Conservation (phyloP, 306 rosid species). For the Delonix regia region DNA sequence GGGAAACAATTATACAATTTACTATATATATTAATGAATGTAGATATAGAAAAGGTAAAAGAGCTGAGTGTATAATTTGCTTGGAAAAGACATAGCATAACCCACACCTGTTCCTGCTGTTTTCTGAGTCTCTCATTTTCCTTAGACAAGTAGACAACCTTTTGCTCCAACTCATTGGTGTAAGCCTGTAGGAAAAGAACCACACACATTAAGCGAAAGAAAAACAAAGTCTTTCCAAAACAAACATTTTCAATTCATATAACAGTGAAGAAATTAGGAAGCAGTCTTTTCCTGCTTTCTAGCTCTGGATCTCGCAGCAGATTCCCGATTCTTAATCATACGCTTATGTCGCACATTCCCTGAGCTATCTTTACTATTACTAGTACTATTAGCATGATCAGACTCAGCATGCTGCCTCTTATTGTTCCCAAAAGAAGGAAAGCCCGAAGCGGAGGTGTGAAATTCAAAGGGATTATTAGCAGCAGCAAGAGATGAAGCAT, state of each 20-base stretch:
- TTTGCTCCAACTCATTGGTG: slow-evolving; percentile 71
- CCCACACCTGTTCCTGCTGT: slow-evolving; percentile 63
- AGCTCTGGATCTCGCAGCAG: slow-evolving; percentile 94
- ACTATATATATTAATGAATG: not conserved
- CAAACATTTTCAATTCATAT: not conserved
- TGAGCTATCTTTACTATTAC: not conserved
- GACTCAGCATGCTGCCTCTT: slow-evolving; percentile 43
- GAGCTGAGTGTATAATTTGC: too few relatives aligned
- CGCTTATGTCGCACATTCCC: slow-evolving; percentile 66
- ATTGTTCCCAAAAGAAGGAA: slow-evolving; percentile 43
- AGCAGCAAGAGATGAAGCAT: not conserved
- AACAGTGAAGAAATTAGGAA: not conserved
- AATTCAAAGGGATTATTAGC: slow-evolving; percentile 30
- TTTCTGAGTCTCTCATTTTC: slow-evolving; percentile 73
- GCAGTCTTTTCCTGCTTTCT: slow-evolving; percentile 72
- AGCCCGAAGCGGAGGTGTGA: slow-evolving; percentile 29
- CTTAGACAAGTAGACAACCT: slow-evolving; percentile 55
- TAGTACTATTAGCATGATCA: not conserved
- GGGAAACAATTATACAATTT: not conserved
- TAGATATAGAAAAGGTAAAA: not conserved
- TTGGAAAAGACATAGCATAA: not conserved
- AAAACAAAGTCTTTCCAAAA: not conserved
- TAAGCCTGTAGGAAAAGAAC: slow-evolving; percentile 67
- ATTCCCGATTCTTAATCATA: slow-evolving; percentile 90
- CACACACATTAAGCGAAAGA: not conserved